Percentiles rank a stretch among this genome's conserved stretches.
Conservation (phyloP, 768 basidiomycete species). For the Suillus weaverae region DNA sequence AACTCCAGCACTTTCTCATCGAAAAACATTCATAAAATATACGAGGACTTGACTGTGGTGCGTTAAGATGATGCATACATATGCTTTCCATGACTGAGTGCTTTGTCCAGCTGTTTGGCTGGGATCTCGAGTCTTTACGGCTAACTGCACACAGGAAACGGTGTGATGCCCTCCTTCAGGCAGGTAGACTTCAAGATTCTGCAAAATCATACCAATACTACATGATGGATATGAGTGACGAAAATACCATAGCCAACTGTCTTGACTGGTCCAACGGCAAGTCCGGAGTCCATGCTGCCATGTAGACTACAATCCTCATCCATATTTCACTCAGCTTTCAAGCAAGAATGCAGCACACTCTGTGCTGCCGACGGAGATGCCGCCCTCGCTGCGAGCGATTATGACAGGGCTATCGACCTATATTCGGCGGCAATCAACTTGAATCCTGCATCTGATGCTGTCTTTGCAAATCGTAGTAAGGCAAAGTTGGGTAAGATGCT, state of each 20-base stretch:
- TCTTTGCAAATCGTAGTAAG: too few relatives aligned
- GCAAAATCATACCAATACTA: background rate
- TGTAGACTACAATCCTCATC: too few relatives aligned
- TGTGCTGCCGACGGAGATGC: too few relatives aligned
- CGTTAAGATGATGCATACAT: background rate
- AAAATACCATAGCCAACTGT: background rate
- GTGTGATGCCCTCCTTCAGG: background rate
- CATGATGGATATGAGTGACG: background rate
- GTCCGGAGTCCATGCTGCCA: too few relatives aligned
- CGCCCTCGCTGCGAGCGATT: too few relatives aligned
- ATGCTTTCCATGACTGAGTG: background rate
- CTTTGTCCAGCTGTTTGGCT: background rate
- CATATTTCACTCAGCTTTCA: too few relatives aligned
- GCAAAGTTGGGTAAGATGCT: too few relatives aligned
- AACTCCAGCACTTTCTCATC: background rate
- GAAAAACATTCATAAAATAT: background rate
- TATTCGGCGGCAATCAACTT: too few relatives aligned
- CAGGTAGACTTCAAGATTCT: background rate
- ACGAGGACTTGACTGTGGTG: background rate
- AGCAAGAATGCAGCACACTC: too few relatives aligned
- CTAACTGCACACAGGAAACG: background rate
- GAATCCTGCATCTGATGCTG: too few relatives aligned
- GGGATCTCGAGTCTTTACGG: background rate
- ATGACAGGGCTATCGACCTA: too few relatives aligned
- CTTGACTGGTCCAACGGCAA: background rate